Percentiles rank a stretch among this genome's conserved stretches.
Conservation (phyloP, 2,329 filamentous ascomycete species). For the Verticillium nubilum region DNA sequence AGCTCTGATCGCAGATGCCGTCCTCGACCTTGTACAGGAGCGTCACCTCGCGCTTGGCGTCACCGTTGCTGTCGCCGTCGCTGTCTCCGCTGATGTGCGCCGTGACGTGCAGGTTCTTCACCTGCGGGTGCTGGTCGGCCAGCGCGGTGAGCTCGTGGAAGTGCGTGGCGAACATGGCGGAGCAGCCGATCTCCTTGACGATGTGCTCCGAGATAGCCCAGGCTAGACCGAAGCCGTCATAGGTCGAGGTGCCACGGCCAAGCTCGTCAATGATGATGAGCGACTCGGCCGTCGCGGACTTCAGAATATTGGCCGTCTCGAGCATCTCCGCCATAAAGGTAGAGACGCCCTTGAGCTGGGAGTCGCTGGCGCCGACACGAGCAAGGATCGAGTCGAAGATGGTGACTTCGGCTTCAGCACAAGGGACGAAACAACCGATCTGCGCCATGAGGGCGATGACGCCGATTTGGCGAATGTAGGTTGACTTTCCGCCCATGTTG, state of each 20-base stretch:
- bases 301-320: conserved; percentile 96
- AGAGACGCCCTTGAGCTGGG: conserved; percentile 93
- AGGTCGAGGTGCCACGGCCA: conserved; percentile 92
- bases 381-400: conserved; percentile 97
- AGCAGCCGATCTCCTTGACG: conserved; percentile 88
- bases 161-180: conserved; percentile 92
- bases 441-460: conserved; percentile 98
- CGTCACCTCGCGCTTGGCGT: conserved; percentile 76
- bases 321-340: conserved; percentile 99
- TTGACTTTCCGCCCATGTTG: conserved; percentile 99
- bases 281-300: conserved; percentile 89
- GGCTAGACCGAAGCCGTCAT: conserved; percentile 96
- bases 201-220: conserved; percentile 99
- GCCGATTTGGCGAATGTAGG: conserved; percentile 94
- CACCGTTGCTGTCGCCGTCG: conserved; percentile 34
- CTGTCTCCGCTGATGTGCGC: conserved; percentile 68
- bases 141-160: conserved; percentile 96
- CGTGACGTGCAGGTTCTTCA: conserved; percentile 91
- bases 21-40: conserved; percentile 95
- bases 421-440: conserved; percentile 93
- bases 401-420: conserved; percentile 80
- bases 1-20: conserved; percentile 93
- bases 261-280: conserved; percentile 98
- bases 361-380: conserved; percentile 91
- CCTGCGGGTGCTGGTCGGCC: conserved; percentile 78